Percentiles rank a stretch among this genome's conserved stretches.
phyloP scores from a whole-genome alignment of 148 eudicot species.

The Rhododendron mucronatum region DNA sequence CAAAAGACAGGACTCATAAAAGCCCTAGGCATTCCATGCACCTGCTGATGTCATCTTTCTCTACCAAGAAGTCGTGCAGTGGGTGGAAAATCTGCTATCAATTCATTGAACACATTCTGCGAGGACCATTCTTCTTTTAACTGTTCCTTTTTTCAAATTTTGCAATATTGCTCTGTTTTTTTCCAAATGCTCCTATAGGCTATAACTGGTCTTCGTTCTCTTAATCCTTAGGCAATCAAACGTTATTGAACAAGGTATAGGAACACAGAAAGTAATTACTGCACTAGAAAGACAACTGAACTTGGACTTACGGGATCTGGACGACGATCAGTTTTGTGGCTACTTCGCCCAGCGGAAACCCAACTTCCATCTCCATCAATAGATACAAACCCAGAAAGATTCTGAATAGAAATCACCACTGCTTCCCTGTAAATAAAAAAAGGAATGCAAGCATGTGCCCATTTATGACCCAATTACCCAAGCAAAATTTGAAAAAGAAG shows the following conservation, averaged over 20 bases:
- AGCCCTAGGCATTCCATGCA: not conserved
- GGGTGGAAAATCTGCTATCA: not conserved
- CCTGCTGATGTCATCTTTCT: not conserved
- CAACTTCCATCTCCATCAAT: constrained; percentile 72
- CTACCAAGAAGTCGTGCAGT: not conserved
- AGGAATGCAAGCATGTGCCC: not conserved
- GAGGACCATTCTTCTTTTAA: not conserved
- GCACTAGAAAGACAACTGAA: constrained; percentile 4
- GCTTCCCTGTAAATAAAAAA: constrained; percentile 43
- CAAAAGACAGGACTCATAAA: not conserved
- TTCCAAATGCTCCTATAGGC: not conserved
- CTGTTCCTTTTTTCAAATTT: not conserved
- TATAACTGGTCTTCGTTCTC: not conserved
- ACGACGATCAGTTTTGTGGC: constrained; percentile 51
- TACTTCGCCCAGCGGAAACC: constrained; percentile 51
- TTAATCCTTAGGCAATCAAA: not conserved
- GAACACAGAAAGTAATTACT: not conserved
- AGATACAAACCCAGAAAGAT: constrained; percentile 56
- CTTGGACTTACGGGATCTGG: constrained; percentile 67
- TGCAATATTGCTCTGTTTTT: not conserved
- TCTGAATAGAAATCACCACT: constrained; percentile 62
- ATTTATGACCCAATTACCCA: not conserved
- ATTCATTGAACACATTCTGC: not conserved
- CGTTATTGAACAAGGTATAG: not conserved
- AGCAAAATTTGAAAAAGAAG: not conserved